phyloP scores from a whole-genome alignment of 2,329 filamentous ascomycete species.

The Hansfordia pulvinata region DNA sequence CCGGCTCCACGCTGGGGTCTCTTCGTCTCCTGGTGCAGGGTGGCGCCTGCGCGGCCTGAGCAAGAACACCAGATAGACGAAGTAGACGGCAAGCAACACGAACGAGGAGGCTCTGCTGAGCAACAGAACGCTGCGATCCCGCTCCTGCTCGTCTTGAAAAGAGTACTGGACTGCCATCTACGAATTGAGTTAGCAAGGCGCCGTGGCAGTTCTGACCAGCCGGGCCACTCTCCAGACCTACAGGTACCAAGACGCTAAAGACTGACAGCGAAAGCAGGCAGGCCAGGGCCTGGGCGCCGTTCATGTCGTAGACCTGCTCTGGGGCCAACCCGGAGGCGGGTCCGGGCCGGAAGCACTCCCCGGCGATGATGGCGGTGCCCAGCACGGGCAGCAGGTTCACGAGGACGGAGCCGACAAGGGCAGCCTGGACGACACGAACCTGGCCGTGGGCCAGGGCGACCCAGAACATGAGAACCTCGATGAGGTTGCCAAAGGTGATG shows the following conservation, averaged over 20 bases:
- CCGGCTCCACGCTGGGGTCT: no score
- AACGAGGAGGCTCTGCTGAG: background rate
- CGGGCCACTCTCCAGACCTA: no score
- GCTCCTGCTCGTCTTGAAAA: background rate
- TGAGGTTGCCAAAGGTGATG: constrained; percentile 1
- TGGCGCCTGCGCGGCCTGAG: background rate
- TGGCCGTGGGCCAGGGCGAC: constrained; percentile 1
- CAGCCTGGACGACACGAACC: constrained; percentile 1
- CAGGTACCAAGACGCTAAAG: background rate
- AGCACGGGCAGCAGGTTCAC: background rate
- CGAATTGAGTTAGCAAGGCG: no score
- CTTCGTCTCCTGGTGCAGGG: no score
- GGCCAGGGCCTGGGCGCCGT: background rate
- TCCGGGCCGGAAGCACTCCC: background rate
- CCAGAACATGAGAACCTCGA: background rate
- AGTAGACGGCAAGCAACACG: background rate
- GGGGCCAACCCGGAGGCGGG: constrained; percentile 1
- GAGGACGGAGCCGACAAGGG: background rate
- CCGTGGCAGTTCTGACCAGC: no score
- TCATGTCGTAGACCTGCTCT: background rate
- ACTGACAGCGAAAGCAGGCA: constrained; percentile 1
- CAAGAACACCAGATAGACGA: background rate
- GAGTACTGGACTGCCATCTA: constrained; percentile 1
- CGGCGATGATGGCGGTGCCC: constrained; percentile 1
- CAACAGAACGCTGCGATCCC: background rate